These are phyloP conservation scores for Bolboschoenus planiculmis DNA, from an alignment of 176 grass and related monocot genomes.

Conservation along the genomic window DNA sequence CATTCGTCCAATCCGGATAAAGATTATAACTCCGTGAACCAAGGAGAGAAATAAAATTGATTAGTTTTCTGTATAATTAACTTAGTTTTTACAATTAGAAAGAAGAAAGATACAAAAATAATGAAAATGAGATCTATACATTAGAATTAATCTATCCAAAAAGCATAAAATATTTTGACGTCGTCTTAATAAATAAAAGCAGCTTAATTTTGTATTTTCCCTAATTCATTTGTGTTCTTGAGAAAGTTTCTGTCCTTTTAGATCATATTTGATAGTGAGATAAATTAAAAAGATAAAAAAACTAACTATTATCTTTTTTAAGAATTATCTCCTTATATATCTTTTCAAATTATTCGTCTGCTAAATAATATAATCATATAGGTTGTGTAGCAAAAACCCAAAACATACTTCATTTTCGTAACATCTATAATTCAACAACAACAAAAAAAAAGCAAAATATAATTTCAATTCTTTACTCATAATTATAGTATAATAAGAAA, in stretches of 20 bases:
- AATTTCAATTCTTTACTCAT: background rate
- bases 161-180: too few species aligned
- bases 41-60: background rate
- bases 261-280: background rate
- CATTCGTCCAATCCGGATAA: background rate
- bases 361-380: too few species aligned
- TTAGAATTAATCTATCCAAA: background rate
- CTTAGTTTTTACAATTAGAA: background rate
- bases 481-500: background rate
- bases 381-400: too few species aligned
- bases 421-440: too few species aligned
- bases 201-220: background rate
- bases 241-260: background rate
- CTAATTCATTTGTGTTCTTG: background rate
- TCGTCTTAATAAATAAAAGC: too few species aligned
- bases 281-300: too few species aligned
- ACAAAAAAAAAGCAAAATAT: too few species aligned
- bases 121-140: background rate
- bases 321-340: too few species aligned
- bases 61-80: background rate
- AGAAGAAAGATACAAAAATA: background rate
- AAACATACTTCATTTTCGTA: too few species aligned
- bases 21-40: background rate
- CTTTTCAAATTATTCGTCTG: too few species aligned
- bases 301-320: too few species aligned